Percentiles rank a stretch among this genome's conserved stretches.
Conservation (phyloP, 805 yeast genomes). For the Kazachstania africana region DNA sequence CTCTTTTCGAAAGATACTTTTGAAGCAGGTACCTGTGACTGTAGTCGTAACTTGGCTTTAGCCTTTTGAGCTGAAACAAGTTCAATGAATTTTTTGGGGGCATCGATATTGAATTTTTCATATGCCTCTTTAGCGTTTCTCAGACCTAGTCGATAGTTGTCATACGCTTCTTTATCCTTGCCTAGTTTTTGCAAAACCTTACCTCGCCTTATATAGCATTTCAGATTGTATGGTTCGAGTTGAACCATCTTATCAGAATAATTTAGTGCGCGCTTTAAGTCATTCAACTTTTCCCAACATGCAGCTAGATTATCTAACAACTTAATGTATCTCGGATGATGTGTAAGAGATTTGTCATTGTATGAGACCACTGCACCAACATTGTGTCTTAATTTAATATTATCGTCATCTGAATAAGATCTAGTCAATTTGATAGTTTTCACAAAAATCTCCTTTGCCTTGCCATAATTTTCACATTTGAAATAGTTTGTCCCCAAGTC, state of each 20-base stretch:
- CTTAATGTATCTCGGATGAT: constrained; percentile 19
- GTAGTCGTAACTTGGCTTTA: constrained; percentile 5
- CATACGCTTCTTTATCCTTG: constrained; percentile 14
- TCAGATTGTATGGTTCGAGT: constrained; percentile 18
- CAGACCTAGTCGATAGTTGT: constrained; percentile 12
- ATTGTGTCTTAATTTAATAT: constrained; percentile 7
- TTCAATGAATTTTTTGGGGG: constrained; percentile 7
- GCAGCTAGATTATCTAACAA: constrained; percentile 20
- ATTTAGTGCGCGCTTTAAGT: constrained; percentile 13
- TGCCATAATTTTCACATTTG: constrained; percentile 12
- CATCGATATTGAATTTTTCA: constrained; percentile 5
- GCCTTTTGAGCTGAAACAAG: constrained; percentile 10
- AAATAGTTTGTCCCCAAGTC: constrained; percentile 20
- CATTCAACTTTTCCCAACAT: constrained; percentile 19
- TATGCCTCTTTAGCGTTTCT: constrained; percentile 6
- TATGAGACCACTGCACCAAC: constrained; percentile 4
- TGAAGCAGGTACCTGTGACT: background rate
- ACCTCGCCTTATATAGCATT: constrained; percentile 19
- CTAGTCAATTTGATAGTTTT: constrained; percentile 17
- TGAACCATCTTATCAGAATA: constrained; percentile 13
- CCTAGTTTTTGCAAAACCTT: constrained; percentile 14
- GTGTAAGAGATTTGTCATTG: background rate
- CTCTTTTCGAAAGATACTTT: constrained; percentile 4
- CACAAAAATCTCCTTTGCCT: constrained; percentile 19
- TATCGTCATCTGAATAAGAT: constrained; percentile 12